These are phyloP conservation scores for Neurospora sp. DNA, from an alignment of 2,329 filamentous ascomycete genomes.

Conservation along the genomic window DNA sequence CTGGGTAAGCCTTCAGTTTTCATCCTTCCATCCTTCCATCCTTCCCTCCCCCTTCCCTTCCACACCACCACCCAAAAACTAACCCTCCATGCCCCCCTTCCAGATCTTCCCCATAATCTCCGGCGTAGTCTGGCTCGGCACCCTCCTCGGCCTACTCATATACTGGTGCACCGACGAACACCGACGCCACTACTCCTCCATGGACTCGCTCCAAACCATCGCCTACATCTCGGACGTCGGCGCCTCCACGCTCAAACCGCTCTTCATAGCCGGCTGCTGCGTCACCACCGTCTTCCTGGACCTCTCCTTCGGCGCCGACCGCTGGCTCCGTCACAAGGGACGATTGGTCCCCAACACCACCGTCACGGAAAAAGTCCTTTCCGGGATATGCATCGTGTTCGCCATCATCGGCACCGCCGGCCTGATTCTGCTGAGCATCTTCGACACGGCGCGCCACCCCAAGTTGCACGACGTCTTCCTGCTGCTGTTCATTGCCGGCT, in stretches of 20 bases:
- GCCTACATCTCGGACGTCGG: constrained; percentile 66
- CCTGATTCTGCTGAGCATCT: constrained; percentile 74
- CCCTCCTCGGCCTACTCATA: constrained; percentile 60
- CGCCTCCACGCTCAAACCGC: constrained; percentile 54
- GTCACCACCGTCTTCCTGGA: constrained; percentile 74
- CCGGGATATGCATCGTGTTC: constrained; percentile 51
- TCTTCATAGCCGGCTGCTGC: constrained; percentile 65
- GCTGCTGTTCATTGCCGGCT: constrained; percentile 74
- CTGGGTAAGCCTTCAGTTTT: constrained; percentile 10
- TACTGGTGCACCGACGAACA: constrained; percentile 54
- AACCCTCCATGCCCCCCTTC: background rate
- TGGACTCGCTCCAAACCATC: constrained; percentile 48
- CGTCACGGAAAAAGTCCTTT: constrained; percentile 52
- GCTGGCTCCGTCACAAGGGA: constrained; percentile 74
- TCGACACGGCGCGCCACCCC: constrained; percentile 66
- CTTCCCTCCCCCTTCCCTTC: background rate
- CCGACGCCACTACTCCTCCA: constrained; percentile 48
- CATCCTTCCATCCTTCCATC: background rate
- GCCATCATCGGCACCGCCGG: constrained; percentile 69
- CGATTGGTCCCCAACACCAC: constrained; percentile 67
- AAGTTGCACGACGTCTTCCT: constrained; percentile 67
- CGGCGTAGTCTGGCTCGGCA: constrained; percentile 54
- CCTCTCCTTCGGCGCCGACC: constrained; percentile 68
- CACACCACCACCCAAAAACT: background rate
- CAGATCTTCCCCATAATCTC: constrained; percentile 62